phyloP scores from a whole-genome alignment of 176 grass and related monocot genomes.

The Zea luxurians region DNA sequence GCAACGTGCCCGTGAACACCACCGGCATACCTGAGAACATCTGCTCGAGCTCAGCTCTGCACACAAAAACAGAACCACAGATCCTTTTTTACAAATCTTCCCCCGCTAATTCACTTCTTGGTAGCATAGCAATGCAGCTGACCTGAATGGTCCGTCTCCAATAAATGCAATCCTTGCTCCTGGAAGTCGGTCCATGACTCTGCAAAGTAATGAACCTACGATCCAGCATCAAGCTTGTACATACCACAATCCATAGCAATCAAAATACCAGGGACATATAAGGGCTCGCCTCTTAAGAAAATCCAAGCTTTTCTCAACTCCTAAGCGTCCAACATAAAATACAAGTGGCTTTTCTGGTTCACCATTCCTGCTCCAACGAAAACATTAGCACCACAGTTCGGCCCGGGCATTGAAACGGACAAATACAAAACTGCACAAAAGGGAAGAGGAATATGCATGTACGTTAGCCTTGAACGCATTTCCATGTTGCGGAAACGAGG shows the following conservation, averaged over 20 bases:
- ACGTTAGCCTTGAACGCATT: slow-evolving; percentile 90
- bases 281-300: slow-evolving; percentile 61
- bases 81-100: neutral
- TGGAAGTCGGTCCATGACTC: slow-evolving; percentile 64
- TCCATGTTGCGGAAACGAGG: slow-evolving; percentile 68
- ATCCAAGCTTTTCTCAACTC: slow-evolving; percentile 96
- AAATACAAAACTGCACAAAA: neutral
- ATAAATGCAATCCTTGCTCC: slow-evolving; percentile 63
- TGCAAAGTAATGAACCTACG: slow-evolving; percentile 8
- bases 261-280: neutral
- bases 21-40: slow-evolving; percentile 67
- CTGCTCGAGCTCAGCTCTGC: slow-evolving; percentile 46
- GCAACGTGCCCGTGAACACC: slow-evolving; percentile 64
- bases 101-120: neutral
- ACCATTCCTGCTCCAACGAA: slow-evolving; percentile 50
- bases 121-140: neutral
- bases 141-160: slow-evolving; percentile 62
- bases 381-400: slow-evolving; percentile 20
- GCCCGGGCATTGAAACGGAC: slow-evolving; percentile 1
- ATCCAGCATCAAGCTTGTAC: slow-evolving; percentile 7
- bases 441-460: slow-evolving; percentile 16
- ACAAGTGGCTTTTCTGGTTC: slow-evolving; percentile 87
- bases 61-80: neutral
- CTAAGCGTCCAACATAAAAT: slow-evolving; percentile 88
- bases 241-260: neutral